These are phyloP conservation scores for Waitea zeae DNA, from an alignment of 1,284 basidiomycete genomes.

Conservation along the genomic window DNA sequence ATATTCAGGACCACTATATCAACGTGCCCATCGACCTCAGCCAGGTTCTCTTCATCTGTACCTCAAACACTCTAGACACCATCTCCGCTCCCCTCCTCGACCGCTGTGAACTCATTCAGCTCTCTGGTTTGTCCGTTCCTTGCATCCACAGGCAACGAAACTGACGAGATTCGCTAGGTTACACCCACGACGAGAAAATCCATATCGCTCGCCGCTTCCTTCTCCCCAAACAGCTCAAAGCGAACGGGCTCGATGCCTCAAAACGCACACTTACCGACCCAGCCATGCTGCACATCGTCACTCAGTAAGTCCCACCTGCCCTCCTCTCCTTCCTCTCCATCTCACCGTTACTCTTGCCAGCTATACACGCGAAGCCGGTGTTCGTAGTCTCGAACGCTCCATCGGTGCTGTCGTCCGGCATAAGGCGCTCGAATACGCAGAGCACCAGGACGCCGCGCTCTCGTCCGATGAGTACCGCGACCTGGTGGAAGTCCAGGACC, in stretches of 20 bases:
- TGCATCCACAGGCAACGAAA: too few species aligned
- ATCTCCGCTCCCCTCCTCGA: constrained; percentile 74
- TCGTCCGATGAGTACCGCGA: constrained; percentile 32
- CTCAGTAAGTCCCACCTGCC: too few species aligned
- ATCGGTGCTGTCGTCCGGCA: constrained; percentile 74
- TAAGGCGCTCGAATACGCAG: constrained; percentile 83
- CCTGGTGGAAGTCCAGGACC: constrained; percentile 48
- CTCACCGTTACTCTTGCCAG: too few species aligned
- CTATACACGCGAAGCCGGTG: constrained; percentile 83
- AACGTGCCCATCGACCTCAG: constrained; percentile 83
- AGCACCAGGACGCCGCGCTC: constrained; percentile 33
- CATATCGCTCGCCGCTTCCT: constrained; percentile 78
- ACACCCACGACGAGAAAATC: constrained; percentile 83
- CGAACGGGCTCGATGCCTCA: constrained; percentile 42
- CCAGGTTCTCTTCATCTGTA: constrained; percentile 81
- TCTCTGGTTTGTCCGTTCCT: constrained; percentile 35
- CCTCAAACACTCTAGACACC: constrained; percentile 73
- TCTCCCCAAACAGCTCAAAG: constrained; percentile 66
- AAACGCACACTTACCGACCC: constrained; percentile 47
- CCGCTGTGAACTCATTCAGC: constrained; percentile 53
- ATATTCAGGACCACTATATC: constrained; percentile 68
- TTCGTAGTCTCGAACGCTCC: constrained; percentile 78
- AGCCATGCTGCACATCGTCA: constrained; percentile 52
- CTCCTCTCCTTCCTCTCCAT: too few species aligned
- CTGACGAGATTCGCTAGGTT: too few species aligned